Evolutionary conservation across 257 asterid species (phyloP).

Genomic region (Anisodus tanguticus): DNA sequence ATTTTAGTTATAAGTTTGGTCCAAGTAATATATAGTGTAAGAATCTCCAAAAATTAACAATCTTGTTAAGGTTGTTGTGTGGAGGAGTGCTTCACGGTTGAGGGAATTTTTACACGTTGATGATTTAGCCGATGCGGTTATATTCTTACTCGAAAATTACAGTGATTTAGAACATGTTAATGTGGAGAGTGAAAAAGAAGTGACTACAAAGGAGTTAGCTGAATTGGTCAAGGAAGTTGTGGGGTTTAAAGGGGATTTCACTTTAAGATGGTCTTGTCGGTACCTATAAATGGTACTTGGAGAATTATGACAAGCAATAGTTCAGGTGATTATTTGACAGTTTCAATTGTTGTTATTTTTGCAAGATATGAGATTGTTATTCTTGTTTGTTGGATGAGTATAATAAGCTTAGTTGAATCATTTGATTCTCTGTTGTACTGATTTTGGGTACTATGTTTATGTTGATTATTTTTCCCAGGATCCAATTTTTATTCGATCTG

Average conservation of each 20-base stretch:
- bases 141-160: constrained; percentile 69
- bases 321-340: constrained; percentile 35
- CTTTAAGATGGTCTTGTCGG: constrained; percentile 72
- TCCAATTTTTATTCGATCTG: background rate
- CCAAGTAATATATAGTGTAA: too few species aligned
- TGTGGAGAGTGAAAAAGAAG: constrained; percentile 92
- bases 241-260: constrained; percentile 65
- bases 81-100: constrained; percentile 87
- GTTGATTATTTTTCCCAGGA: background rate
- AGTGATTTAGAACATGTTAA: constrained; percentile 82
- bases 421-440: background rate
- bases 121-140: constrained; percentile 81
- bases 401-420: background rate
- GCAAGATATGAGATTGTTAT: constrained; percentile 20
- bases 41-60: constrained; percentile 45
- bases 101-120: constrained; percentile 92
- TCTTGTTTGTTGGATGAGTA: background rate
- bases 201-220: constrained; percentile 76
- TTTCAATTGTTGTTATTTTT: background rate
- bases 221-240: constrained; percentile 81
- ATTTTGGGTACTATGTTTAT: background rate
- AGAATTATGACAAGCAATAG: constrained; percentile 54
- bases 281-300: constrained; percentile 86
- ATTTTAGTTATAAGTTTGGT: too few species aligned
- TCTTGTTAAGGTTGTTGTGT: constrained; percentile 68